These are phyloP conservation scores for Trichoderma atrobrunneum DNA, from an alignment of 2,329 filamentous ascomycete genomes.

Conservation along the genomic window DNA sequence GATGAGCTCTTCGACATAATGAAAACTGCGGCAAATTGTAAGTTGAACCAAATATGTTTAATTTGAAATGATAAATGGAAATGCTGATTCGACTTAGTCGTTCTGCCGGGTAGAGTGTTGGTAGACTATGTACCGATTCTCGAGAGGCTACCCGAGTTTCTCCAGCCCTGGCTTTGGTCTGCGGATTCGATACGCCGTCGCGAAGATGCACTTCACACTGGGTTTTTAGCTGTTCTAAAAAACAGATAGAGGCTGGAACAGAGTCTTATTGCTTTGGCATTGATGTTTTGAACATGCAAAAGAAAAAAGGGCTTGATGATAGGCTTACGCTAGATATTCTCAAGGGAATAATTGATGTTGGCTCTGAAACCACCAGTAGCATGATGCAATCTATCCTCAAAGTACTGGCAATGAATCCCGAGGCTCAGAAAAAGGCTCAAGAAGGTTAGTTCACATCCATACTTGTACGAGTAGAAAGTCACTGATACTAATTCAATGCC, in stretches of 20 bases:
- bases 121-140: constrained; percentile 20
- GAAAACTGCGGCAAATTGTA: not conserved
- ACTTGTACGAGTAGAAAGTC: too few relatives aligned
- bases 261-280: constrained; percentile 5
- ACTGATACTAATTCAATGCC: not conserved
- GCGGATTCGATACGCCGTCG: not conserved
- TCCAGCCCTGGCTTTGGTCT: constrained; percentile 16
- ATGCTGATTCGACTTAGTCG: not conserved
- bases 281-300: not conserved
- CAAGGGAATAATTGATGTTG: not conserved
- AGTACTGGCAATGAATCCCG: not conserved
- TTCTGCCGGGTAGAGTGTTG: constrained; percentile 10
- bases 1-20: not conserved
- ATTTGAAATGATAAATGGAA: not conserved
- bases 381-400: constrained; percentile 12
- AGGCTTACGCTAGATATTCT: not conserved
- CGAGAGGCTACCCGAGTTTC: constrained; percentile 5
- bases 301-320: not conserved
- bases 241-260: not conserved
- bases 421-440: not conserved
- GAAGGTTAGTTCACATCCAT: not conserved
- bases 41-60: not conserved
- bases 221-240: not conserved
- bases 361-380: constrained; percentile 16
- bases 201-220: not conserved